phyloP scores from a whole-genome alignment of 1,139 yeast species.

The Meyerozyma guilliermondii region DNA sequence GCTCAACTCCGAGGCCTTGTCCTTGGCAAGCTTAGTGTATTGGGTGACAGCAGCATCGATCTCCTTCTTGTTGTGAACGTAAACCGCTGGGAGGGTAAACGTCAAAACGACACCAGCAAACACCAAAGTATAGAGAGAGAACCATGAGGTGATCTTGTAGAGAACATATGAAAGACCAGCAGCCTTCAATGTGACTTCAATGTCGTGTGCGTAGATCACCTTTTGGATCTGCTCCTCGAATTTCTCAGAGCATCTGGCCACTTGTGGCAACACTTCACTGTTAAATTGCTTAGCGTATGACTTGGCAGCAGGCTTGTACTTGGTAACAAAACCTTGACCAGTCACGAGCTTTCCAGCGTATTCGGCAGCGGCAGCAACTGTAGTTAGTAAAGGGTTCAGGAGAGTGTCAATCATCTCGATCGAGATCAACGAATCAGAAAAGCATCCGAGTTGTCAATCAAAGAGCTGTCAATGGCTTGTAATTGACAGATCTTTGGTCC shows the following conservation, averaged over 20 bases:
- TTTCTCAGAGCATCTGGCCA: conserved; percentile 37
- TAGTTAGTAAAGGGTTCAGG: conserved; percentile 14
- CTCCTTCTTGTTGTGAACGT: conserved; percentile 69
- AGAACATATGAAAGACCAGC: conserved; percentile 61
- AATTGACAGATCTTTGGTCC: no score
- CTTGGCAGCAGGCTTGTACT: conserved; percentile 48
- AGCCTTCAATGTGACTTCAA: conserved; percentile 67
- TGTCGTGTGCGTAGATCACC: conserved; percentile 60
- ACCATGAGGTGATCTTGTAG: conserved; percentile 70
- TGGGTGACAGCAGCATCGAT: conserved; percentile 71
- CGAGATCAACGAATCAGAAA: neutral
- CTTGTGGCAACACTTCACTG: conserved; percentile 35
- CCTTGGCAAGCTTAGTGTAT: conserved; percentile 50
- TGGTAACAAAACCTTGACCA: conserved; percentile 69
- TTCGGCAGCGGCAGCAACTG: conserved; percentile 64
- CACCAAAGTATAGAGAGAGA: conserved; percentile 67
- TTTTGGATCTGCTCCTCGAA: conserved; percentile 51
- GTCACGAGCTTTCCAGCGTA: conserved; percentile 60
- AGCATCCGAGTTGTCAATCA: neutral
- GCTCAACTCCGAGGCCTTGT: conserved; percentile 49
- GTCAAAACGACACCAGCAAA: conserved; percentile 54
- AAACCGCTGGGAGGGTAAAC: conserved; percentile 74
- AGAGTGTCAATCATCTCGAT: neutral
- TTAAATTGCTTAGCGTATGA: conserved; percentile 38
- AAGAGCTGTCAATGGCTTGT: no score